phyloP scores from a whole-genome alignment of 2,329 filamentous ascomycete species.

The Alternaria infectoria region DNA sequence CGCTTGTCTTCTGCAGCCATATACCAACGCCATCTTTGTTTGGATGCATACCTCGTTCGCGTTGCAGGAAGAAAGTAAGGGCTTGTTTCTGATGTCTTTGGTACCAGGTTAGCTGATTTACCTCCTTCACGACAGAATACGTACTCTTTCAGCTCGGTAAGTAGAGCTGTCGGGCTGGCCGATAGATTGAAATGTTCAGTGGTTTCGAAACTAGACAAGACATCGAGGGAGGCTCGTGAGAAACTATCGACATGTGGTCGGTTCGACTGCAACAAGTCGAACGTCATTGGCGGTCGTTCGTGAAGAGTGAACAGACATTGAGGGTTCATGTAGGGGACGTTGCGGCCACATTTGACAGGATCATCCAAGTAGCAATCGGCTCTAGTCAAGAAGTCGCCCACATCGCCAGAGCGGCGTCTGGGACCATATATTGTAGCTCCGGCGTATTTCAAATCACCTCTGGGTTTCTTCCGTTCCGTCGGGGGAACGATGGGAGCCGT shows the following conservation, averaged over 20 bases:
- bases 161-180: neutral
- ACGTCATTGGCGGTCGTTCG: neutral
- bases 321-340: slow-evolving; percentile 20
- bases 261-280: neutral
- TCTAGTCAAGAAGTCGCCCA: neutral
- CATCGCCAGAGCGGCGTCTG: neutral
- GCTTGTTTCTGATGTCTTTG: slow-evolving; percentile 15
- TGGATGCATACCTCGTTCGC: slow-evolving; percentile 13
- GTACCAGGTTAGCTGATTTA: neutral
- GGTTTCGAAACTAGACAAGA: neutral
- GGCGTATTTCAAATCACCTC: too few species aligned
- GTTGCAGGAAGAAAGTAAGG: slow-evolving; percentile 11
- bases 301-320: slow-evolving; percentile 8
- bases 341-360: slow-evolving; percentile 15
- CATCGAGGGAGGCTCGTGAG: neutral
- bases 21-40: slow-evolving; percentile 4
- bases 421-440: neutral
- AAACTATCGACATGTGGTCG: neutral
- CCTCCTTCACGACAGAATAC: accelerated
- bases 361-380: slow-evolving; percentile 14
- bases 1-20: slow-evolving; percentile 2
- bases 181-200: neutral
- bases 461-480: neutral
- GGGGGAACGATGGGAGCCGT: neutral
- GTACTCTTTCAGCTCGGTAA: neutral